Conservation (phyloP, 176 grass and related monocot genomes). For the Olyra latifolia region DNA sequence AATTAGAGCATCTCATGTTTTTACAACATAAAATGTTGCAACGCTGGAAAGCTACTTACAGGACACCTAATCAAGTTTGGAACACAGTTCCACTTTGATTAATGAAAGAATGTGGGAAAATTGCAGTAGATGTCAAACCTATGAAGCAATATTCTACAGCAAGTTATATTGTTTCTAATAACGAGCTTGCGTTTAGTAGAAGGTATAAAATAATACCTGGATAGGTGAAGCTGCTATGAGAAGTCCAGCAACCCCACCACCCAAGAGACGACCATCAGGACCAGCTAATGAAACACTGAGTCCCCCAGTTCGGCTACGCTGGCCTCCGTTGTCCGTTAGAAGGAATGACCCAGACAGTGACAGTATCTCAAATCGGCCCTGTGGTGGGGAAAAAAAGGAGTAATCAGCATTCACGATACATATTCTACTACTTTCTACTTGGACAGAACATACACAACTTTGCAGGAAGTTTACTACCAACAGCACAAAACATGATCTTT, state of each 20-base stretch:
- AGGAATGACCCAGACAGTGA: constrained; percentile 89
- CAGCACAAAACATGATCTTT: not conserved
- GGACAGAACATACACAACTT: not conserved
- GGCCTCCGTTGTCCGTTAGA: constrained; percentile 64
- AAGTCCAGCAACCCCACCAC: constrained; percentile 87
- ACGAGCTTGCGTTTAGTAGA: not conserved
- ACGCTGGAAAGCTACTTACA: not conserved
- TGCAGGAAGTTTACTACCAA: not conserved
- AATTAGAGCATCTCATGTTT: not conserved
- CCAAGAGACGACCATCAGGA: constrained; percentile 87
- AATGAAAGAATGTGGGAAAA: not conserved
- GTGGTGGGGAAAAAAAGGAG: not conserved
- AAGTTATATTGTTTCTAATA: not conserved
- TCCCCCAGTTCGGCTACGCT: constrained; percentile 84
- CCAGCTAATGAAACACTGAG: constrained; percentile 89
- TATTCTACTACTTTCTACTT: not conserved
- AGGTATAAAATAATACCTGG: constrained; percentile 53
- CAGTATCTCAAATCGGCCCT: constrained; percentile 96
- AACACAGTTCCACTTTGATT: not conserved
- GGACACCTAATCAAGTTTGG: not conserved
- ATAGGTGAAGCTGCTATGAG: constrained; percentile 90
- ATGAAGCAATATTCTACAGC: not conserved
- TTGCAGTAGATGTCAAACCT: not conserved
- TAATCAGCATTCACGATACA: not conserved
- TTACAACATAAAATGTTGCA: not conserved